Evolutionary conservation across 1,139 yeast genomes (phyloP), one percentile per base, ranked within the genome.

Genomic region (Scheffersomyces quercinus): DNA sequence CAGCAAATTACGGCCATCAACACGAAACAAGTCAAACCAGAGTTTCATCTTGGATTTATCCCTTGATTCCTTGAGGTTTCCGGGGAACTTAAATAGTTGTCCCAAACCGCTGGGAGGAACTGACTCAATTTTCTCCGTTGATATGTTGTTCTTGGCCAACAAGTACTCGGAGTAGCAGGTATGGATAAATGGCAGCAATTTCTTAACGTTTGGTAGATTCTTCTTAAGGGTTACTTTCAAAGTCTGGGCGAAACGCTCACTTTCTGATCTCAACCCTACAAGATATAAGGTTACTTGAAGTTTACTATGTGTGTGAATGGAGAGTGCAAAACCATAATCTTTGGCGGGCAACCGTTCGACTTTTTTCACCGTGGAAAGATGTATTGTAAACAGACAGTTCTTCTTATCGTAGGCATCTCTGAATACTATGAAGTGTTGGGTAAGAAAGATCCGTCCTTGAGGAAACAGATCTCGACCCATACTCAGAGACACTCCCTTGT

Each of bases 11-110:
- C 96, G 73, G 12, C 99, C 99, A 56, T 90, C 86, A 15, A 81
- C 79, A 45, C 85, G 74, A 61, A 90, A 87, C 53, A 88, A 83
- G 58, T 91, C 98, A 58, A 88, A 88, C 99, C 99, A 95, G 42
- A 91, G 70, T 54, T 93, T 85, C 79, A 91, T 81, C 55, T 91
- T 93, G 5, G 91, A 76, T 58, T 88, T 85, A 61, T 93, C 98
- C 44, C 88, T 79, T 36, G 83, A 71, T 47, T 84, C 85, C 48
- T 78, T 77, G 2, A 95, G 80, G 59, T 88, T 89, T 0, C 99
- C 99, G 0, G 99, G 99, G 60, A 85, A 95, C 53, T 87, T 86
- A 66, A 81, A 90, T 24, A 68, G 68, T 56, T 86, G 78, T 0
- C 98, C 99, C 35, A 91, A 70, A 0, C 99, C 99, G 20, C 95